phyloP scores from a whole-genome alignment of 2,329 filamentous ascomycete genomes.

The Epichloe baconii region DNA sequence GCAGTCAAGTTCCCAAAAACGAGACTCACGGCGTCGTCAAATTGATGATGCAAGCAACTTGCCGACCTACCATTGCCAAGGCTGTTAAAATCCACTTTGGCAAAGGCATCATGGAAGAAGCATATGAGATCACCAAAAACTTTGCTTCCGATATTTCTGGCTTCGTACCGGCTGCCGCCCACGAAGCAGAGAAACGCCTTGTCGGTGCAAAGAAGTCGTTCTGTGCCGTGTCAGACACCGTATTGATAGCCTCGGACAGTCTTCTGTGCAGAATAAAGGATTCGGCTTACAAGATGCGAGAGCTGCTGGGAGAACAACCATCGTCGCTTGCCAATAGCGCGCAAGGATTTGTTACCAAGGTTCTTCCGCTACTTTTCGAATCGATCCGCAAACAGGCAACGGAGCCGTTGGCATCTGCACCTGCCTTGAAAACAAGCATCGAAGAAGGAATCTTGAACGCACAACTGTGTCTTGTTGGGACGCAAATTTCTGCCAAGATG shows the following conservation, averaged over 20 bases:
- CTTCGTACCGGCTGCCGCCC: slow-evolving; percentile 25
- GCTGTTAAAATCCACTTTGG: slow-evolving; percentile 49
- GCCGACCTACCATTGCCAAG: slow-evolving; percentile 47
- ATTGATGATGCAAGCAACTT: slow-evolving; percentile 43
- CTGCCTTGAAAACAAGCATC: not conserved
- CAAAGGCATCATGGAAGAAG: slow-evolving; percentile 30
- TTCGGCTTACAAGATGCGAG: slow-evolving; percentile 12
- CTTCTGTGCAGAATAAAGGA: slow-evolving; percentile 12
- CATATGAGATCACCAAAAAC: slow-evolving; percentile 29
- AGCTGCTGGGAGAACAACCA: slow-evolving; percentile 12
- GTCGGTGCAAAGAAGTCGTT: slow-evolving; percentile 21
- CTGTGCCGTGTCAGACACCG: slow-evolving; percentile 17
- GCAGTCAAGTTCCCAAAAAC: slow-evolving; percentile 36
- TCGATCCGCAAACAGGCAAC: slow-evolving; percentile 25
- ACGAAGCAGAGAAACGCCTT: slow-evolving; percentile 25
- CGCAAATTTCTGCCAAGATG: slow-evolving; percentile 43
- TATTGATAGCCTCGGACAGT: slow-evolving; percentile 17
- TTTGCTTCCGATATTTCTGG: slow-evolving; percentile 29
- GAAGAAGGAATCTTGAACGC: slow-evolving; percentile 1
- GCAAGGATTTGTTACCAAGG: slow-evolving; percentile 9
- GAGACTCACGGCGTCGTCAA: slow-evolving; percentile 47
- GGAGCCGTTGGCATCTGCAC: not conserved
- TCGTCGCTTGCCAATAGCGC: slow-evolving; percentile 8
- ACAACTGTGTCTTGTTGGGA: slow-evolving; percentile 33
- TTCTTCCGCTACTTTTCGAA: slow-evolving; percentile 10